These are phyloP conservation scores for Suhomyces kilbournensis DNA, from an alignment of 805 yeast genomes.

Conservation along the genomic window DNA sequence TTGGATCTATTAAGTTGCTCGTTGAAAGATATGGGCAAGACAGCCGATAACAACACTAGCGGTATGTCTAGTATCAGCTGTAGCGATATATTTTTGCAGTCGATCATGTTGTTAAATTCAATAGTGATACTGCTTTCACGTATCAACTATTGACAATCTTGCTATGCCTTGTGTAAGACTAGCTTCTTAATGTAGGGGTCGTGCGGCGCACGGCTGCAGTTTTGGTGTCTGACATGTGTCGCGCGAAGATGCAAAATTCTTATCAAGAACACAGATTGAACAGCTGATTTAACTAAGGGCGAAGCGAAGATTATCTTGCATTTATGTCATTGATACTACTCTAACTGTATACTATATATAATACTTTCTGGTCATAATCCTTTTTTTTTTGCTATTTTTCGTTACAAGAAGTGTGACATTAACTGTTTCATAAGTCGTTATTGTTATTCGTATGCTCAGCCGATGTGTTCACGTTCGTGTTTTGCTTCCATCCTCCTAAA, in stretches of 20 bases:
- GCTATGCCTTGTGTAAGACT: neutral
- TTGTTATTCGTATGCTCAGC: neutral
- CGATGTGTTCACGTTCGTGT: neutral
- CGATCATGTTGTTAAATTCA: neutral
- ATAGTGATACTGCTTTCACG: neutral
- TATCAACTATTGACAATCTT: neutral
- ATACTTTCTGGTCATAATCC: neutral
- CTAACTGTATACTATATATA: neutral
- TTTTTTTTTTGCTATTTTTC: neutral
- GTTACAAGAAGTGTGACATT: neutral
- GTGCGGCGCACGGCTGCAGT: slow-evolving; percentile 1
- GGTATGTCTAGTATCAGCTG: slow-evolving; percentile 6
- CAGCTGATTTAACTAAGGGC: too few species aligned
- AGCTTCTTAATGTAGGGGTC: neutral
- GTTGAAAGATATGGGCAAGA: slow-evolving; percentile 2
- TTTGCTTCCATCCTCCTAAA: slow-evolving; percentile 24
- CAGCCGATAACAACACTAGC: slow-evolving; percentile 1
- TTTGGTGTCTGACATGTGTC: neutral
- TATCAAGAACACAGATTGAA: neutral
- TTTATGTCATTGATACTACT: neutral
- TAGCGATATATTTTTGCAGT: slow-evolving; percentile 5
- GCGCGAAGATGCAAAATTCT: neutral
- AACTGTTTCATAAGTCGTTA: slow-evolving; percentile 1
- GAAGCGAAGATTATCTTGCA: neutral
- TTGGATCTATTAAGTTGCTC: neutral